Conservation (phyloP, 495 filamentous ascomycete species). For the Penicillium manginii region DNA sequence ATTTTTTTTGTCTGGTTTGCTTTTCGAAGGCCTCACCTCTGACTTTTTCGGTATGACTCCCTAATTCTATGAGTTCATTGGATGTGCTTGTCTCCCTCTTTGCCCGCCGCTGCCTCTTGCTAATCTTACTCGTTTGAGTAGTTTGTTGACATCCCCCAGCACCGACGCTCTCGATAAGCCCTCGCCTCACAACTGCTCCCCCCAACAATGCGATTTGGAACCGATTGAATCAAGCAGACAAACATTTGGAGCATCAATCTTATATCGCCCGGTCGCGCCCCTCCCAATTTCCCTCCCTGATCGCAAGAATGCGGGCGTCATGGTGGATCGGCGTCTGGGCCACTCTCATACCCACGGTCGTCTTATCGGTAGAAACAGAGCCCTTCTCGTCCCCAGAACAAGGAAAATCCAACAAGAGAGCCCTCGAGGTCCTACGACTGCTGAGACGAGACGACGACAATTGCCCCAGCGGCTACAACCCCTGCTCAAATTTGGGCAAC, state of each 20-base stretch:
- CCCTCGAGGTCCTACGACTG: constrained; percentile 44
- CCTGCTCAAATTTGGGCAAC: constrained; percentile 54
- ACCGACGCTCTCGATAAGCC: constrained; percentile 13
- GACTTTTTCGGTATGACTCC: background rate
- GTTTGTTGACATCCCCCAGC: constrained; percentile 41
- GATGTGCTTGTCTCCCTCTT: no score
- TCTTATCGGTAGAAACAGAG: constrained; percentile 32
- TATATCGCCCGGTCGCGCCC: constrained; percentile 9
- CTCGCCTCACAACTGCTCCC: constrained; percentile 2
- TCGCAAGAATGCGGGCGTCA: constrained; percentile 42
- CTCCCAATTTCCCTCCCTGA: constrained; percentile 5
- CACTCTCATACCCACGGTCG: constrained; percentile 41
- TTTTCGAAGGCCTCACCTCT: constrained; percentile 12
- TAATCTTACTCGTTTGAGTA: constrained; percentile 42
- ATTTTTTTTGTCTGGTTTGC: constrained; percentile 1
- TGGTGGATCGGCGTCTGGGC: constrained; percentile 44
- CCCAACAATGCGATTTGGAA: constrained; percentile 15
- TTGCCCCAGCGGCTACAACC: constrained; percentile 56
- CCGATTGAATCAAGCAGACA: constrained; percentile 2
- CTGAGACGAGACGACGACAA: constrained; percentile 43
- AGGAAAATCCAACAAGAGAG: constrained; percentile 30
- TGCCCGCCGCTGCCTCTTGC: constrained; percentile 2
- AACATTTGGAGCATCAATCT: background rate
- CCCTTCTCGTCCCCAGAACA: constrained; percentile 35
- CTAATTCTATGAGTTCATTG: no score